Conservation (phyloP, 441 rosid species). For the Francoa sonchifolia region DNA sequence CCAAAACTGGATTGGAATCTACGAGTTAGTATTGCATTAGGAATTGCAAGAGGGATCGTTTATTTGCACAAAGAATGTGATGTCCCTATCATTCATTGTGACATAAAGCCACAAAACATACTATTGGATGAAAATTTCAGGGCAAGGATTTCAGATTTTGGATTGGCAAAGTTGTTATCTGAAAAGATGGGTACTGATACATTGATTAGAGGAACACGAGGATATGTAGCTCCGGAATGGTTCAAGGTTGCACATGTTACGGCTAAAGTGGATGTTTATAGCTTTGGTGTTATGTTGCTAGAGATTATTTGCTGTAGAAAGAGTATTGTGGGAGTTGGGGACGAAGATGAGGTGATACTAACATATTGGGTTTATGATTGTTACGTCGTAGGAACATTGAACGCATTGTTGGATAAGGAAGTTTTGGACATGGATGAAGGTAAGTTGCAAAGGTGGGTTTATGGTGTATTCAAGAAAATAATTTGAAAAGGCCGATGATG, state of each 20-base stretch:
- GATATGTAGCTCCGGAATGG: conserved; percentile 11
- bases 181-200: not conserved
- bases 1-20: not conserved
- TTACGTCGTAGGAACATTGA: not conserved
- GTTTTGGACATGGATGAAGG: not conserved
- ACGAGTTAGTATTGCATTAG: not conserved
- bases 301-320: conserved; percentile 2
- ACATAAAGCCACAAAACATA: conserved; percentile 9
- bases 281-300: conserved; percentile 6
- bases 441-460: not conserved
- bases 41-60: conserved; percentile 1
- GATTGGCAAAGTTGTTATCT: conserved; percentile 3
- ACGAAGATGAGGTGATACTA: not conserved
- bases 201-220: conserved; percentile 8
- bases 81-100: conserved; percentile 8
- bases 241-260: not conserved
- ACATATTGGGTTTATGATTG: not conserved
- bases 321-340: not conserved
- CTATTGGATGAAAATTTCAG: conserved; percentile 4
- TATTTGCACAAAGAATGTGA: conserved; percentile 7
- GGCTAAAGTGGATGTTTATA: conserved; percentile 7
- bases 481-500: not conserved
- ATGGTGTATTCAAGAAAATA: not conserved
- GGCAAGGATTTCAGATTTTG: conserved; percentile 6
- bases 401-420: not conserved